phyloP scores from a whole-genome alignment of 1,284 basidiomycete genomes.

The Austropuccinia psidii region DNA sequence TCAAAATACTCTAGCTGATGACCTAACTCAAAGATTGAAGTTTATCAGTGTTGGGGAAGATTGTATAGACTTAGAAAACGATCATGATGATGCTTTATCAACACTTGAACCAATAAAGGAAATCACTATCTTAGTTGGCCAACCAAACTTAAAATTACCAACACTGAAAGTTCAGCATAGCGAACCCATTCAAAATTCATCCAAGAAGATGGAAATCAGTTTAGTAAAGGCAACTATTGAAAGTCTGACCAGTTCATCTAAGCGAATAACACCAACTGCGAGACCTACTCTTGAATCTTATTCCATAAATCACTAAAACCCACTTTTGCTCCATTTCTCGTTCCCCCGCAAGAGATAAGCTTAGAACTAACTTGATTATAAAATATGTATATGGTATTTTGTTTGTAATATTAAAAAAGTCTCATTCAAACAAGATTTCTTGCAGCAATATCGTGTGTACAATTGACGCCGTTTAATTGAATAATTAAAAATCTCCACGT shows the following conservation, averaged over 20 bases:
- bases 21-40: conserved; percentile 69
- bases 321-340: too few relatives aligned
- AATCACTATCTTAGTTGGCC: conserved; percentile 38
- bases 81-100: conserved; percentile 42
- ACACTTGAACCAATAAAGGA: background rate
- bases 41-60: conserved; percentile 51
- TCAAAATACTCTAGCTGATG: conserved; percentile 71
- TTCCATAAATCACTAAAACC: background rate
- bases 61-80: conserved; percentile 55
- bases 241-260: conserved; percentile 38
- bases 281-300: conserved; percentile 35
- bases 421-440: too few relatives aligned
- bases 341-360: too few relatives aligned
- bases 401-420: too few relatives aligned
- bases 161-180: conserved; percentile 38
- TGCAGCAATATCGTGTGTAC: too few relatives aligned
- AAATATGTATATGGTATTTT: too few relatives aligned
- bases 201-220: conserved; percentile 39
- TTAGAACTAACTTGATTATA: too few relatives aligned
- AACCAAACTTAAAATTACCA: conserved; percentile 36
- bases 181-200: conserved; percentile 34
- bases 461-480: too few relatives aligned
- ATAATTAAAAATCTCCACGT: too few relatives aligned
- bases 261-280: conserved; percentile 39
- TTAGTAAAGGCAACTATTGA: conserved; percentile 46